Evolutionary conservation across 352 stramenopile species (phyloP).

Genomic region (Globisporangium paddicum): DNA sequence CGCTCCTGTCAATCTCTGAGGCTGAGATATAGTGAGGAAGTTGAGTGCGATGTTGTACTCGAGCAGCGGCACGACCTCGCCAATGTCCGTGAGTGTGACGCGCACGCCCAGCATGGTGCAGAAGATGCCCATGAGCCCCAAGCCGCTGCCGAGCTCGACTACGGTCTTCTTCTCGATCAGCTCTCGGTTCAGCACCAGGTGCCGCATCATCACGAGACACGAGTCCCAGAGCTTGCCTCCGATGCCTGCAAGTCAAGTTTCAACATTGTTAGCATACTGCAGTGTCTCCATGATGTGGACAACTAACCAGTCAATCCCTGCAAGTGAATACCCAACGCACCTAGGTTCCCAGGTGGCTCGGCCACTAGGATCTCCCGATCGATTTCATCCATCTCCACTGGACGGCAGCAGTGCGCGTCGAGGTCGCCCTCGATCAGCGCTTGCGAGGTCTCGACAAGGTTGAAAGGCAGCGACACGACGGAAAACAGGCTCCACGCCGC

Average conservation of each 20-base stretch:
- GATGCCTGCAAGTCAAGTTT: conserved; percentile 36
- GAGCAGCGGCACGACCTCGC: conserved; percentile 68
- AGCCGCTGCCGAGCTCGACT: conserved; percentile 67
- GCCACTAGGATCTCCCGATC: conserved; percentile 58
- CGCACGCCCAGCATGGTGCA: conserved; percentile 53
- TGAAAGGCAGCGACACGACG: conserved; percentile 62
- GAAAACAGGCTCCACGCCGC: conserved; percentile 52
- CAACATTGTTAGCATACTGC: background rate
- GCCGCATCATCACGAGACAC: conserved; percentile 65
- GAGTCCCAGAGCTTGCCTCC: conserved; percentile 84
- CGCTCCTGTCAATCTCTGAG: background rate
- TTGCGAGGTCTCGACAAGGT: conserved; percentile 13
- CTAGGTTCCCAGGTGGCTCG: conserved; percentile 67
- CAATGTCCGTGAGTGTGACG: conserved; percentile 75
- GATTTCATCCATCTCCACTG: conserved; percentile 44
- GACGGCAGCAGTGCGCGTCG: conserved; percentile 69
- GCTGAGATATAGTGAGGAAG: conserved; percentile 13
- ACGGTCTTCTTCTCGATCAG: conserved; percentile 41
- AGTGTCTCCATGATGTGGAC: background rate
- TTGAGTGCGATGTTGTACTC: conserved; percentile 78
- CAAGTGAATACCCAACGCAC: conserved; percentile 18
- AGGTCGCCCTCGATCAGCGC: conserved; percentile 24
- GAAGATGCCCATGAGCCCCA: conserved; percentile 73
- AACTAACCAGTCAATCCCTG: background rate
- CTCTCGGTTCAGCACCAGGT: conserved; percentile 35